A percentile compares a stretch with the other conserved stretches of the same genome.
Evolutionary conservation across 1,284 basidiomycete genomes (phyloP).

Genomic region (Austroboletus niveus): DNA sequence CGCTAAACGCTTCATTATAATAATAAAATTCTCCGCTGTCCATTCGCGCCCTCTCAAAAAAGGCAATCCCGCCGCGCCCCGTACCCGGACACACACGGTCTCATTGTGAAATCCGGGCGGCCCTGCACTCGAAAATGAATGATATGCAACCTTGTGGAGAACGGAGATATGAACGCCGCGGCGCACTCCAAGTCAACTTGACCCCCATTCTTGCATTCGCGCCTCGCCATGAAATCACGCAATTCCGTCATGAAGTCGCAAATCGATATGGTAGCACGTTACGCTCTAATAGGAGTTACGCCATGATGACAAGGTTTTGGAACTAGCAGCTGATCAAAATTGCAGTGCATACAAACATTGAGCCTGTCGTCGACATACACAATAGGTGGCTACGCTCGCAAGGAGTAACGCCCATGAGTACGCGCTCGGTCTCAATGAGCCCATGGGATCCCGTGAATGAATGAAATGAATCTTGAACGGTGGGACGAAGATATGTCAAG

Average conservation of each 20-base stretch:
- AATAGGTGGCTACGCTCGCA: background rate
- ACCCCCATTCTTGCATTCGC: slow-evolving; percentile 1
- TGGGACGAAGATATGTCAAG: background rate
- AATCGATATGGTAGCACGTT: background rate
- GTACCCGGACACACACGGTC: background rate
- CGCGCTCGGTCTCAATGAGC: background rate
- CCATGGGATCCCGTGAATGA: background rate
- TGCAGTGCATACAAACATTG: slow-evolving; percentile 1
- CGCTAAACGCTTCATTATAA: background rate
- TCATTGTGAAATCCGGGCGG: slow-evolving; percentile 1
- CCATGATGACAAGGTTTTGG: background rate
- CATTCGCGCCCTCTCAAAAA: background rate
- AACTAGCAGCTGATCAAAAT: slow-evolving; percentile 3
- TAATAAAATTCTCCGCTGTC: background rate
- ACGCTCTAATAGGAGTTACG: slow-evolving; percentile 13
- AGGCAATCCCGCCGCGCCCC: slow-evolving; percentile 7
- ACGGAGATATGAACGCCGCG: slow-evolving; percentile 20
- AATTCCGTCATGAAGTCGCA: slow-evolving; percentile 5
- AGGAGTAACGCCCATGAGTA: background rate
- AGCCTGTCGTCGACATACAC: background rate
- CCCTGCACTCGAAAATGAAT: slow-evolving; percentile 6
- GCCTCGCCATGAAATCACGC: slow-evolving; percentile 5
- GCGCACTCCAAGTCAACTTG: slow-evolving; percentile 13
- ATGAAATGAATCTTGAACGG: background rate
- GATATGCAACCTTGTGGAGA: slow-evolving; percentile 7